Conservation (phyloP, 768 basidiomycete genomes). For the Tephrocybe sp. region DNA sequence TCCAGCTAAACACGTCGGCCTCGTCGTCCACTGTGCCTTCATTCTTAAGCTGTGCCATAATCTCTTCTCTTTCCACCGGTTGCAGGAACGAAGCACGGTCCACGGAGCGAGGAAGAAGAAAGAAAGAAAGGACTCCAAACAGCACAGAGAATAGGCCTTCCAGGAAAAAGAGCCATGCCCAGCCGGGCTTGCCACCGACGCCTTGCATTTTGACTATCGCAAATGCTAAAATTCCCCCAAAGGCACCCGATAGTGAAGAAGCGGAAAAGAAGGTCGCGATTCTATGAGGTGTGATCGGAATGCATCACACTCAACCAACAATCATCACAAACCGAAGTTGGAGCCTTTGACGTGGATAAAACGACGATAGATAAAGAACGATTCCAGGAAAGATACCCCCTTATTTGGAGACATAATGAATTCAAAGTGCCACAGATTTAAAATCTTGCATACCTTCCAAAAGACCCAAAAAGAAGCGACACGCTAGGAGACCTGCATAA, state of each 20-base stretch:
- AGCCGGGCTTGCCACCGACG: constrained; percentile 43
- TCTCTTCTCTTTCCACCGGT: constrained; percentile 31
- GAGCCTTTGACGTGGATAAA: constrained; percentile 27
- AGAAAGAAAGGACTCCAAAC: constrained; percentile 41
- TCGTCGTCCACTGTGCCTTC: constrained; percentile 25
- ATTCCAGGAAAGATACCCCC: constrained; percentile 31
- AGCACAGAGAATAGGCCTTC: constrained; percentile 47
- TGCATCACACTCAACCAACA: background rate
- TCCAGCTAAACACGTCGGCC: constrained; percentile 36
- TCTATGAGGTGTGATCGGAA: constrained; percentile 14
- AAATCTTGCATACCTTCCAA: constrained; percentile 36
- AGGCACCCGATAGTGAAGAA: constrained; percentile 45
- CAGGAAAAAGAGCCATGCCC: constrained; percentile 62
- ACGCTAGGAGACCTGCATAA: constrained; percentile 44
- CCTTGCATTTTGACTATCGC: constrained; percentile 53
- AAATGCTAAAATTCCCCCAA: constrained; percentile 59
- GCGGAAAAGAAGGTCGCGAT: constrained; percentile 29
- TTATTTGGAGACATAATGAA: constrained; percentile 22
- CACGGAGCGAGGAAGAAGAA: constrained; percentile 41
- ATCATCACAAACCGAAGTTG: constrained; percentile 3
- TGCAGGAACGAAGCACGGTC: constrained; percentile 36
- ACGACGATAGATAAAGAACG: constrained; percentile 33
- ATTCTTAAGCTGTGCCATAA: constrained; percentile 39
- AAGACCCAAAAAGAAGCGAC: constrained; percentile 47
- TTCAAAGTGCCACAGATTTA: constrained; percentile 13